Conservation (phyloP, 2,329 filamentous ascomycete species). For the Plenodomus lindquistii region DNA sequence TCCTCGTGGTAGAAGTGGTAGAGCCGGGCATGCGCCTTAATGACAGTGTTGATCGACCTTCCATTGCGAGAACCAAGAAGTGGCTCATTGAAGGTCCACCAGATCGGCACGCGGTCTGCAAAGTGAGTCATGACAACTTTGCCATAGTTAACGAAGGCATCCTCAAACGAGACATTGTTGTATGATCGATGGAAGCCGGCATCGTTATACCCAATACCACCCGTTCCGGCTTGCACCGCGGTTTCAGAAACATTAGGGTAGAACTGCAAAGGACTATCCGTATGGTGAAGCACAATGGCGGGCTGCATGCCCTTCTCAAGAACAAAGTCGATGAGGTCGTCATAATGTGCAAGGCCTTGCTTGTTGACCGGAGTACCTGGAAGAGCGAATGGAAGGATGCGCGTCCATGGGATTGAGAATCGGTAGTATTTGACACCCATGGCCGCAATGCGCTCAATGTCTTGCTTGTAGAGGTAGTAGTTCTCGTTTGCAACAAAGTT, state of each 20-base stretch:
- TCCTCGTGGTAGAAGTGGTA: constrained; percentile 60
- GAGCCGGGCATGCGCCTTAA: constrained; percentile 54
- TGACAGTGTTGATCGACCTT: constrained; percentile 39
- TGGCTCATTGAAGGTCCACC: constrained; percentile 61
- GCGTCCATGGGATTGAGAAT: constrained; percentile 58
- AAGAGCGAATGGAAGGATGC: constrained; percentile 57
- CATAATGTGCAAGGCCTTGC: constrained; percentile 57
- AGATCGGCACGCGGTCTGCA: constrained; percentile 56
- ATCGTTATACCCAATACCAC: constrained; percentile 34
- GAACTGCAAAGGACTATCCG: constrained; percentile 54
- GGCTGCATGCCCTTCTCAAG: constrained; percentile 56
- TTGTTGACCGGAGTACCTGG: constrained; percentile 57
- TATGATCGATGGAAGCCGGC: constrained; percentile 44
- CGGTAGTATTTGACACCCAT: constrained; percentile 58
- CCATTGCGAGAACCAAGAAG: constrained; percentile 49
- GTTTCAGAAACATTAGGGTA: constrained; percentile 40
- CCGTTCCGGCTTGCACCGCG: constrained; percentile 20
- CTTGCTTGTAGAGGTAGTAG: constrained; percentile 62
- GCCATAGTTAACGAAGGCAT: constrained; percentile 59
- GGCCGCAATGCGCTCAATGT: constrained; percentile 57
- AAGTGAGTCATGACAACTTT: constrained; percentile 58
- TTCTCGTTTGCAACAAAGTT: constrained; percentile 52
- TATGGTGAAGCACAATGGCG: constrained; percentile 55
- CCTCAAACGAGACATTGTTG: constrained; percentile 53
- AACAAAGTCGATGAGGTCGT: constrained; percentile 57